A percentile compares a stretch with the other conserved stretches of the same genome.
phyloP scores from a whole-genome alignment of 306 rosid genomes.

The Castanea crenata region DNA sequence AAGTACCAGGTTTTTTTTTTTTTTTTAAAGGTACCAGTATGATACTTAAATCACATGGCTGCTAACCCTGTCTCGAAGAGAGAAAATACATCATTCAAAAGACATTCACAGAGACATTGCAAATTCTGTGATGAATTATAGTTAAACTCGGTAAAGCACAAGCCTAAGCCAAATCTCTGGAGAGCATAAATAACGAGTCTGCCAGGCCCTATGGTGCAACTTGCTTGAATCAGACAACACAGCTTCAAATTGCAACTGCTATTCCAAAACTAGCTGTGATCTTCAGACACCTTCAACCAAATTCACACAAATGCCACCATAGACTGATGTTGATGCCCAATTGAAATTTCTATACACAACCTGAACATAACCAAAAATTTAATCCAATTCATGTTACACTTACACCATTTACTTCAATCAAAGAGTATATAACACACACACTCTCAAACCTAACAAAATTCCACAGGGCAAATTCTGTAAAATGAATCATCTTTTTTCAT shows the following conservation, averaged over 20 bases:
- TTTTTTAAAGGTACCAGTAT: background rate
- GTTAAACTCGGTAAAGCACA: conserved; percentile 8
- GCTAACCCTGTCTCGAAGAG: conserved; percentile 14
- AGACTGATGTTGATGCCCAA: conserved; percentile 18
- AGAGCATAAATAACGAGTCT: conserved; percentile 3
- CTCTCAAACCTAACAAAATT: background rate
- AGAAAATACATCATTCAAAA: conserved; percentile 12
- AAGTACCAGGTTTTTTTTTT: conserved; percentile 5
- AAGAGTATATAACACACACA: background rate
- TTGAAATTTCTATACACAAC: conserved; percentile 9
- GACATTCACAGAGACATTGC: conserved; percentile 11
- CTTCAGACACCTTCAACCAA: conserved; percentile 29
- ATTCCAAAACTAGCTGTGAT: conserved; percentile 28
- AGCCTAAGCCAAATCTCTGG: conserved; percentile 11
- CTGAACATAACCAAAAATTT: conserved; percentile 21
- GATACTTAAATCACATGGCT: conserved; percentile 17
- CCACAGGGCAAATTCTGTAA: conserved; percentile 8
- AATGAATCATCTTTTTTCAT: conserved; percentile 26
- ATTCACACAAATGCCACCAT: conserved; percentile 33
- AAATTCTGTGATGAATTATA: conserved; percentile 18
- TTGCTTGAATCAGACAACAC: conserved; percentile 16
- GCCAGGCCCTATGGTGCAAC: conserved; percentile 25
- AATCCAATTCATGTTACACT: conserved; percentile 25
- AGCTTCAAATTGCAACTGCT: conserved; percentile 19
- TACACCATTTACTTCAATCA: conserved; percentile 8